Evolutionary conservation across 148 eudicot species (phyloP).

Genomic region (Diospyros lotus): DNA sequence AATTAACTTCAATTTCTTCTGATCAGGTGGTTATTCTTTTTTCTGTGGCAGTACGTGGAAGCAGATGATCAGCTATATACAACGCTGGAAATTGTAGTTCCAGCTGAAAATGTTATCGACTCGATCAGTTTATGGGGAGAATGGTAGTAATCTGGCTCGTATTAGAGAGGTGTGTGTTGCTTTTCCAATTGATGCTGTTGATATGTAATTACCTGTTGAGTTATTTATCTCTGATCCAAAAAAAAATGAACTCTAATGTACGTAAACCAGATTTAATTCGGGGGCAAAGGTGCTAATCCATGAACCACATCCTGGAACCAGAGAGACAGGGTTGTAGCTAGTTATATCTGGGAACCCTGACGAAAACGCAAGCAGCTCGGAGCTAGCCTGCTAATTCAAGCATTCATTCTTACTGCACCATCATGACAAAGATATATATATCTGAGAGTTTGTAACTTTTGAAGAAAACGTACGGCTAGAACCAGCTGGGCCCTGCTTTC

Average conservation of each 20-base stretch:
- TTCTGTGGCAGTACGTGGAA: conserved; percentile 31
- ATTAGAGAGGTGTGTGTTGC: conserved; percentile 26
- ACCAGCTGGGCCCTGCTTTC: not conserved
- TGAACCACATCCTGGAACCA: conserved; percentile 51
- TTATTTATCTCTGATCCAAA: no score
- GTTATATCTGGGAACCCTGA: conserved; percentile 77
- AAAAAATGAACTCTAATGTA: no score
- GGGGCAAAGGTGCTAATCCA: conserved; percentile 68
- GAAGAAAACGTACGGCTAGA: conserved; percentile 2
- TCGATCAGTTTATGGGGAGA: conserved; percentile 68
- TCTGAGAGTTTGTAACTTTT: not conserved
- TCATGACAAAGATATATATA: conserved; percentile 27
- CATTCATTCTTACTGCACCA: conserved; percentile 59
- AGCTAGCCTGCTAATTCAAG: conserved; percentile 85
- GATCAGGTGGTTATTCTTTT: conserved; percentile 1
- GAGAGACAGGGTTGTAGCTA: conserved; percentile 40
- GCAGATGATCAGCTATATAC: conserved; percentile 60
- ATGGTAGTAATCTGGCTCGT: conserved; percentile 60
- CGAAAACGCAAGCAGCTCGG: conserved; percentile 82
- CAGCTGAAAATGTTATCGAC: conserved; percentile 47
- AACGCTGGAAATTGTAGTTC: conserved; percentile 60
- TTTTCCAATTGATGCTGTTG: not conserved
- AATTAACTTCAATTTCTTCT: no score
- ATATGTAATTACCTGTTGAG: no score
- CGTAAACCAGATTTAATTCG: conserved; percentile 65